These are phyloP conservation scores for Acorus calamus DNA, from an alignment of 106 monocot genomes.

Conservation along the genomic window DNA sequence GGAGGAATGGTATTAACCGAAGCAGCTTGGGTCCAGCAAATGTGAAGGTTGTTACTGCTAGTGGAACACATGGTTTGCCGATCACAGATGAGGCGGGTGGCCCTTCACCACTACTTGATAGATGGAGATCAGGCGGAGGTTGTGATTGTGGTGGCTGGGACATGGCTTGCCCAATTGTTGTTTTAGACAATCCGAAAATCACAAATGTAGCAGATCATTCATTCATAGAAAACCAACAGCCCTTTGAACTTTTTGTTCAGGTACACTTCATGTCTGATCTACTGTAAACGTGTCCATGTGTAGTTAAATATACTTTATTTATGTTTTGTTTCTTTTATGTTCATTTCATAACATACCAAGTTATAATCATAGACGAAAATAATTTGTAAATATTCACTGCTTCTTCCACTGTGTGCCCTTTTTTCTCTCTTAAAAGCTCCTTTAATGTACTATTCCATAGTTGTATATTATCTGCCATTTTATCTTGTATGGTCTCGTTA, in stretches of 20 bases:
- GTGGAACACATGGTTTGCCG: slow-evolving; percentile 60
- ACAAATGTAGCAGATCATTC: slow-evolving; percentile 17
- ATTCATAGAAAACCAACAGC: slow-evolving; percentile 18
- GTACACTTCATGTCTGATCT: slow-evolving; percentile 20
- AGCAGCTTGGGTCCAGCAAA: slow-evolving; percentile 7
- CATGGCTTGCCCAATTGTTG: slow-evolving; percentile 74
- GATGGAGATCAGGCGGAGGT: slow-evolving; percentile 74
- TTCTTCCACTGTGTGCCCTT: too few species aligned
- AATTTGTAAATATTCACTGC: too few species aligned
- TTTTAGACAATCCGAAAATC: slow-evolving; percentile 36
- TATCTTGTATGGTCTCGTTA: too few species aligned
- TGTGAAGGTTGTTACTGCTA: slow-evolving; percentile 56
- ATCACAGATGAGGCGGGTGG: slow-evolving; percentile 30
- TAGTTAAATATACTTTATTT: too few species aligned
- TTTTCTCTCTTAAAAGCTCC: too few species aligned
- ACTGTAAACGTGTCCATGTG: too few species aligned
- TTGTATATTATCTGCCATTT: too few species aligned
- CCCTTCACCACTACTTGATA: slow-evolving; percentile 75
- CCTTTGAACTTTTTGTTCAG: slow-evolving; percentile 50
- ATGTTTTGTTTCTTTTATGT: too few species aligned
- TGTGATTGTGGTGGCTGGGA: slow-evolving; percentile 99
- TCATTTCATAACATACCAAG: too few species aligned
- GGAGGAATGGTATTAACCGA: not conserved
- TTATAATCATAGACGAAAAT: too few species aligned
- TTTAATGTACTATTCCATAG: too few species aligned